Percentiles rank a stretch among this genome's conserved stretches.
These are phyloP conservation scores for Globisporangium nagaii DNA, from an alignment of 352 stramenopile genomes.

Conservation along the genomic window DNA sequence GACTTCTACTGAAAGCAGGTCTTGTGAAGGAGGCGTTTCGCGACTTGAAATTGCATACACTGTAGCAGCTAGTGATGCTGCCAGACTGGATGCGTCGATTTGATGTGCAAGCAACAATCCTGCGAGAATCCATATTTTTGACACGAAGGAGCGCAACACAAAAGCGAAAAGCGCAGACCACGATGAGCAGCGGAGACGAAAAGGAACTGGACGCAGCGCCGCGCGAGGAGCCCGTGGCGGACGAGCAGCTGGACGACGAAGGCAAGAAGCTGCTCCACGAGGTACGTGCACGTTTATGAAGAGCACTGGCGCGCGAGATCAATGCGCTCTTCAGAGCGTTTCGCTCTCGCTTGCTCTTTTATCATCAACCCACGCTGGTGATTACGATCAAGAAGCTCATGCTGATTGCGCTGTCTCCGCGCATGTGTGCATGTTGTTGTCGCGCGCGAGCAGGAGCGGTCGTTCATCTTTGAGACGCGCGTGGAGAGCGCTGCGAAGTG, in stretches of 20 bases:
- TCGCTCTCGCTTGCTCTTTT: neutral
- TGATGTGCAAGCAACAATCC: neutral
- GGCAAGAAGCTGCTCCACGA: conserved; percentile 11
- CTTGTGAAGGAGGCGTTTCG: too few relatives aligned
- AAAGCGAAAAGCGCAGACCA: neutral
- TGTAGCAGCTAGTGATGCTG: neutral
- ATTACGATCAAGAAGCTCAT: neutral
- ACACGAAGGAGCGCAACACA: too few relatives aligned
- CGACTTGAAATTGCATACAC: neutral
- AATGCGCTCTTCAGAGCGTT: neutral
- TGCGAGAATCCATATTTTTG: neutral
- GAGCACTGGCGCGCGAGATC: neutral
- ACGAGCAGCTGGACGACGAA: conserved; percentile 10
- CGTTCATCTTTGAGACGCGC: conserved; percentile 80
- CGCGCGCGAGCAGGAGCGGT: conserved; percentile 49
- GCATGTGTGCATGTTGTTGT: neutral
- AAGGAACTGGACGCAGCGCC: neutral
- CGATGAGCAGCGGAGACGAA: neutral
- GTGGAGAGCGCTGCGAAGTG: conserved; percentile 61
- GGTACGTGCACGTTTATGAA: conserved; percentile 2
- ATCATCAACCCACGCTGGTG: neutral
- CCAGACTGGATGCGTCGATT: neutral
- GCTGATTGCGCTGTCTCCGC: neutral
- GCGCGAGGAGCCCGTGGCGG: neutral
- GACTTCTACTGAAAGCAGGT: too few relatives aligned